A percentile compares a stretch with the other conserved stretches of the same genome.
phyloP scores from a whole-genome alignment of 208 protist genomes.

The Leishmania arabica region DNA sequence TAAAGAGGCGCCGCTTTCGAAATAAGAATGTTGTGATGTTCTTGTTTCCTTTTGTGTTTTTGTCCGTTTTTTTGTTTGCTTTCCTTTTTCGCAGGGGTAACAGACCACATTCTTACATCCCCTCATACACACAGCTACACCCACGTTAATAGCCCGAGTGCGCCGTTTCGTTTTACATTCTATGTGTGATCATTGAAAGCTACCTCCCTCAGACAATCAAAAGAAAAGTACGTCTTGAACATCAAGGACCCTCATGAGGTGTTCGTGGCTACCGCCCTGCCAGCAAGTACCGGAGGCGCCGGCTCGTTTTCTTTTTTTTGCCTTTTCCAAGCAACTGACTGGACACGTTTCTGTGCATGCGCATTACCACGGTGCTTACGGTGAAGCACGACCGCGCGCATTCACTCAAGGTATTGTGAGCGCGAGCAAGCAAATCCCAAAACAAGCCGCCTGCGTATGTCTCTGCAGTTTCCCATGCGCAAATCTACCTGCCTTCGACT shows the following conservation, averaged over 20 bases:
- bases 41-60: neutral
- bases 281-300: neutral
- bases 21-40: neutral
- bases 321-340: neutral
- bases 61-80: neutral
- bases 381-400: neutral
- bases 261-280: neutral
- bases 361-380: neutral
- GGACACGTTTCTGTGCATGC: neutral
- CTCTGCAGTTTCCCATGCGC: neutral
- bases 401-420: neutral
- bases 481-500: neutral
- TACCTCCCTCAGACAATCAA: neutral
- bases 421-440: neutral
- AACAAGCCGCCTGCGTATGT: neutral
- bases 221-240: neutral
- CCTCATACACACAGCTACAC: slow-evolving; percentile 13
- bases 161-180: neutral
- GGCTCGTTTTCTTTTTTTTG: neutral
- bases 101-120: neutral
- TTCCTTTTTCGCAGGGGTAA: slow-evolving; percentile 3
- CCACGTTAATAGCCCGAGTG: slow-evolving; percentile 9
- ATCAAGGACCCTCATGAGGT: neutral
- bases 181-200: slow-evolving; percentile 9
- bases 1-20: neutral